Conservation (phyloP, 2,329 filamentous ascomycete genomes). For the Rosellinia necatrix region DNA sequence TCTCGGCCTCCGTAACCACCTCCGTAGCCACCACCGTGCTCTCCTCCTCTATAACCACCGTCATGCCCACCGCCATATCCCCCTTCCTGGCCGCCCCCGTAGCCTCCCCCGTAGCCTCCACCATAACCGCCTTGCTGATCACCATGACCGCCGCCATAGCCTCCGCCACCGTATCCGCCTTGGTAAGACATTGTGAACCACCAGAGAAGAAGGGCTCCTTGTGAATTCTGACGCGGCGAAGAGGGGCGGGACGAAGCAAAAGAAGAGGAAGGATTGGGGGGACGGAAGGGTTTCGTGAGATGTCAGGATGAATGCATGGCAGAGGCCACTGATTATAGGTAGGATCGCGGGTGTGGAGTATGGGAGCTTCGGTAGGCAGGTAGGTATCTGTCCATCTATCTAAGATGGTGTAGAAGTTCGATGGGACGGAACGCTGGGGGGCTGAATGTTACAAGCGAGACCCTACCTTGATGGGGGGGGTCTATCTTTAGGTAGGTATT, state of each 20-base stretch:
- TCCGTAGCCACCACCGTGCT: constrained; percentile 1
- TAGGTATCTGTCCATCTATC: no score
- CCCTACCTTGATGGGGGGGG: no score
- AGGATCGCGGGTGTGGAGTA: neutral
- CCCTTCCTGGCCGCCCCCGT: constrained; percentile 1
- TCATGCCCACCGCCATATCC: constrained; percentile 10
- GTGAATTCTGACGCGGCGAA: neutral
- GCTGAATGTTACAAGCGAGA: neutral
- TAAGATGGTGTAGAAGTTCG: constrained; percentile 11
- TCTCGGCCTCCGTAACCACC: constrained; percentile 9
- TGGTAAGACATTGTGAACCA: constrained; percentile 39
- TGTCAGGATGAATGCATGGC: neutral
- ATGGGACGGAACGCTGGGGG: constrained; percentile 1
- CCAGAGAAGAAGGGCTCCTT: neutral
- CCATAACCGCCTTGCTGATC: constrained; percentile 1
- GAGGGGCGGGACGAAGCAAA: neutral
- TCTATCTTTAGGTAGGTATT: no score
- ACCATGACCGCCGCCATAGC: neutral
- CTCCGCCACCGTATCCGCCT: constrained; percentile 20
- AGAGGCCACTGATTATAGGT: constrained; percentile 8
- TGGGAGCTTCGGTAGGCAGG: no score
- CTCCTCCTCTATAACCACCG: neutral
- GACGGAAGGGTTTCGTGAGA: neutral
- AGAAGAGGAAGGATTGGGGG: neutral
- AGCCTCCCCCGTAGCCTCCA: constrained; percentile 1